Conservation (phyloP, 345 rosid genomes). For the Hibiscus tridactylites region DNA sequence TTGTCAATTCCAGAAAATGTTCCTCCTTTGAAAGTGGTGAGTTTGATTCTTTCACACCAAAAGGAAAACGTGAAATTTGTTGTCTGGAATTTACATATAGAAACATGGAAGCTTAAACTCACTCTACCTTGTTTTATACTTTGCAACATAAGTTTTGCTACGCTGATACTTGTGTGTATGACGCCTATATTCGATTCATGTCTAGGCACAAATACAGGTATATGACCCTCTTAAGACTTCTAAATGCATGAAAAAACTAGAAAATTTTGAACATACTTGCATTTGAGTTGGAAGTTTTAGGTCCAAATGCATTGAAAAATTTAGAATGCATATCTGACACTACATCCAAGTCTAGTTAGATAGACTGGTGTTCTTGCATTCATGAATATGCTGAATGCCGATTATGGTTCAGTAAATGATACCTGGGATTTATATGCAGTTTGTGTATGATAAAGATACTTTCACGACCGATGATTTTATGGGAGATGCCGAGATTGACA, state of each 20-base stretch:
- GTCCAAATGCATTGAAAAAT: no score
- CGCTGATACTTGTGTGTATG: background rate
- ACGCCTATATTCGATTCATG: no score
- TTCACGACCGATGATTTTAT: slow-evolving; percentile 84
- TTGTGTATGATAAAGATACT: slow-evolving; percentile 85
- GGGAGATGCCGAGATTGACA: slow-evolving; percentile 98
- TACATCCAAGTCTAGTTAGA: no score
- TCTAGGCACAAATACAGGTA: no score
- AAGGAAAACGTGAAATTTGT: background rate
- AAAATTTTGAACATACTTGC: no score
- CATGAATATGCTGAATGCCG: no score
- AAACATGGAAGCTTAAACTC: background rate
- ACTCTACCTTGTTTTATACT: background rate
- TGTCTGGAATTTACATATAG: background rate
- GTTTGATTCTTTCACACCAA: slow-evolving; percentile 1
- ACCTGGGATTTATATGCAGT: slow-evolving; percentile 27
- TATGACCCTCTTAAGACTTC: no score
- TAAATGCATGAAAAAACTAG: no score
- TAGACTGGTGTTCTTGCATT: no score
- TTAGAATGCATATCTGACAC: no score
- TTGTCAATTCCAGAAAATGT: slow-evolving; percentile 85
- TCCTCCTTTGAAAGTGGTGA: slow-evolving; percentile 89
- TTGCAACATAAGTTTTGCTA: background rate
- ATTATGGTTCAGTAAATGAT: no score
- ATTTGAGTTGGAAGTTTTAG: no score